Base-by-base conservation (phyloP, 2,329 filamentous ascomycete species). In the Apiospora pterosperma region DNA sequence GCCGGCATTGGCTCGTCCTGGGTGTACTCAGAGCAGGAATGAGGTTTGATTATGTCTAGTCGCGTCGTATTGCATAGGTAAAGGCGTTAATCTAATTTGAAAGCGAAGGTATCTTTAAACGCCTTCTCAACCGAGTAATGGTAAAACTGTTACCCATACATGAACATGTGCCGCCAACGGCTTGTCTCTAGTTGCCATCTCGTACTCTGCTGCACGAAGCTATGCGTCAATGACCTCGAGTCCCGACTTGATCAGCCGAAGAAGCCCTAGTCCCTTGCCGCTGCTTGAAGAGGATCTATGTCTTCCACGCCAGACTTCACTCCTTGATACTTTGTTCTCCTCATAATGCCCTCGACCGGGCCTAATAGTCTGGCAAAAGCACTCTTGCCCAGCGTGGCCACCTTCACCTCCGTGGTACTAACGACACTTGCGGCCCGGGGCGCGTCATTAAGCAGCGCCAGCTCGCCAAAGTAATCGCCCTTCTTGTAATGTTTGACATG, bases 391-490 rank as follows among this genome's bases (percentile, higher is more conserved):
- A 99, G 82, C 60, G 90, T 93, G 5, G 95, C 96, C 61, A 98
- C 92, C 81, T 97, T 98, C 76, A 97, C 91, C 68, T 97, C 92
- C 7, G 91, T 92, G 77, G 88, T 85, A 72, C 92, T 92, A 59
- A 96, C 82, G 62, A 99, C 89, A 70, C 91, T 97, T 61, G 96
- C 96, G 41, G 95, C 95, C 74, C 96, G 90, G 10, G 96, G 96
- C 63, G 93, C 92, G 75, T 99, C 95, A 71, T 98, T 96, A 70
- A 98, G 84, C 74, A 99, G 80, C 7, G 96, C 96, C 67, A 99
- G 84, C 80, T 99, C 96, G 67, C 96, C 96, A 79, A 99, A 99
- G 82, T 96, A 99, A 74, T 97, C 96, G 36, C 96, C 96, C 79
- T 97, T 96, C 68, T 84, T 85, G 78, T 98, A 98, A 63, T 88